Evolutionary conservation across 495 filamentous ascomycete species (phyloP).

Genomic region (Trichoderma erinaceum): DNA sequence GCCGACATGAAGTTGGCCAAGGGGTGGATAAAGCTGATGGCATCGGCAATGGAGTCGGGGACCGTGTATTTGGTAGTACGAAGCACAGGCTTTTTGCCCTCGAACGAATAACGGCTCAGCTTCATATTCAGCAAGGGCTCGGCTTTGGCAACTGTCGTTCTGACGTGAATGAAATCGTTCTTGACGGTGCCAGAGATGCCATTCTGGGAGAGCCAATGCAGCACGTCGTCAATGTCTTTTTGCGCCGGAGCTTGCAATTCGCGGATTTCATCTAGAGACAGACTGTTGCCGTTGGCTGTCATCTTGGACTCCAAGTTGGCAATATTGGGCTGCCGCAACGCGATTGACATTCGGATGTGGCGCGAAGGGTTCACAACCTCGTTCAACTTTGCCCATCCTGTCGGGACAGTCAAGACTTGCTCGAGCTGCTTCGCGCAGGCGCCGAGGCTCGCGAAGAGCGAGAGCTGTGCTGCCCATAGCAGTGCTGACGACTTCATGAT

Average conservation of each 20-base stretch:
- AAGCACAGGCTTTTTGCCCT: slow-evolving; percentile 23
- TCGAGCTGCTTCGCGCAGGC: neutral
- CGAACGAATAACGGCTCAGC: slow-evolving; percentile 32
- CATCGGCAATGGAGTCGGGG: slow-evolving; percentile 34
- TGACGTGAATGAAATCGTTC: slow-evolving; percentile 30
- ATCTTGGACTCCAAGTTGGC: slow-evolving; percentile 30
- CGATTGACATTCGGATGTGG: slow-evolving; percentile 27
- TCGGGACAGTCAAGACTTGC: neutral
- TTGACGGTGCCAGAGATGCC: slow-evolving; percentile 26
- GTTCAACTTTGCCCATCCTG: neutral
- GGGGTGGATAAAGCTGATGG: slow-evolving; percentile 39
- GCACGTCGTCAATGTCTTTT: slow-evolving; percentile 22
- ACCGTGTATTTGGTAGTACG: slow-evolving; percentile 42
- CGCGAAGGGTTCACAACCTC: slow-evolving; percentile 2
- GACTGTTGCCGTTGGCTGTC: slow-evolving; percentile 27
- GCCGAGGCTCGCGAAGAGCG: neutral
- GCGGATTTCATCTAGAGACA: slow-evolving; percentile 28
- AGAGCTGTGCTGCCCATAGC: neutral
- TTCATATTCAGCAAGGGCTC: slow-evolving; percentile 35
- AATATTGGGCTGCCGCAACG: slow-evolving; percentile 33
- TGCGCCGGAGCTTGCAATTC: slow-evolving; percentile 25
- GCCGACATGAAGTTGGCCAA: slow-evolving; percentile 37
- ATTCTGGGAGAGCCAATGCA: slow-evolving; percentile 31
- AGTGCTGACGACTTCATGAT: neutral
- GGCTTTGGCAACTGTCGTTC: slow-evolving; percentile 27